Evolutionary conservation across 176 grass and related monocot species (phyloP), one percentile per base, ranked within the genome.

Genomic region (Oryza punctata): DNA sequence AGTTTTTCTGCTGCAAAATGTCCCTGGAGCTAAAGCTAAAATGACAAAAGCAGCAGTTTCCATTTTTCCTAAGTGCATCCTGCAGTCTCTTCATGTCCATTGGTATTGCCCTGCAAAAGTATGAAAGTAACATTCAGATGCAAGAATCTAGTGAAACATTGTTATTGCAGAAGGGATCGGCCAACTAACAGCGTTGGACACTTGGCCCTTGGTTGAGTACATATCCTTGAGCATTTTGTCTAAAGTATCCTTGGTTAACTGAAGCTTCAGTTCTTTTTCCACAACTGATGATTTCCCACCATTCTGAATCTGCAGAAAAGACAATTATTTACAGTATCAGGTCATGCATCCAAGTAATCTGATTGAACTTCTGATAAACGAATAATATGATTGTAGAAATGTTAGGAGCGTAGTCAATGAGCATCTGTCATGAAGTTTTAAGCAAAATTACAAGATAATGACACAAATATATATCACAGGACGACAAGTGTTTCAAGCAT

Each of bases 91-190:
- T 44, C 81, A 65, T 87, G 77, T 13, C 77, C 78, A 30, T 63
- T 85, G 13, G 41, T 8, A 47, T 25, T 81, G 19, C 37, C 47
- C 90, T 88, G 78, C 28, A 85, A 63, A 41, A 41, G 7, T 41
- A 41, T 41, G 40, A 41, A 7, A 41, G 33, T 8, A 38, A 41
- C 40, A 41, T 10, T 41, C 40, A 41, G 40, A 41, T 9, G 40
- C 7, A 41, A 11, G 40, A 41, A 10, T 41, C 10, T 41, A 41
- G 40, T 41, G 40, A 41, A 41, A 41, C 10, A 1, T 41, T 41
- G 47, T 18, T 1, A 18, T 6, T 50, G 47, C 47, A 18, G 14
- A 50, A 50, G 14, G 5, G 47, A 50, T 50, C 0, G 47, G 4
- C 4, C 47, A 18, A 41, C 7, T 10, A 9, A 41, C 40, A 41